phyloP scores from a whole-genome alignment of 2,329 filamentous ascomycete species.

The Clarireedia hainanense region DNA sequence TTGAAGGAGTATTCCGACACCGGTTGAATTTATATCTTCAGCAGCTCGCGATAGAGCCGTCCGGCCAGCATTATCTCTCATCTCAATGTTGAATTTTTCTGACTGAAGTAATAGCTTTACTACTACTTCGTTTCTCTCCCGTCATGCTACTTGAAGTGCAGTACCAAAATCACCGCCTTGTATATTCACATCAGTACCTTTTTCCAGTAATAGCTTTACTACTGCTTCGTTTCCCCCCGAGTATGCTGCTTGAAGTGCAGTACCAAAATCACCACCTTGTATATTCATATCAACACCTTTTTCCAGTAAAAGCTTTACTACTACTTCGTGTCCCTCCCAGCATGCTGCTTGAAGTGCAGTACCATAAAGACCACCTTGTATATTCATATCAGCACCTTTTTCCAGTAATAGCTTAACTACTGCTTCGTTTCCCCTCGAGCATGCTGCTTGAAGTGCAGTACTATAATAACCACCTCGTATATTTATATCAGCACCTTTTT shows the following conservation, averaged over 20 bases:
- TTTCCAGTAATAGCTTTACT: not conserved
- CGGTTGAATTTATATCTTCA: no score
- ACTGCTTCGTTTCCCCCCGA: no score
- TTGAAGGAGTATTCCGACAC: no score
- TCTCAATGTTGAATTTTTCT: not conserved
- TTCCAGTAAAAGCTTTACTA: not conserved
- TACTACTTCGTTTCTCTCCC: no score
- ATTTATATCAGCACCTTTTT: not conserved
- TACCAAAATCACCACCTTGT: not conserved
- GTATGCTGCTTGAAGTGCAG: not conserved
- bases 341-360: constrained; percentile 5
- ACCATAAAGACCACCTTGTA: no score
- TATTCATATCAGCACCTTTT: no score
- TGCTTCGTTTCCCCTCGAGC: not conserved
- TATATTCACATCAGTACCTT: no score
- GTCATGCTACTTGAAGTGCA: no score
- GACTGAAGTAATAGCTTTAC: not conserved
- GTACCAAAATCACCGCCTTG: no score
- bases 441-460: not conserved
- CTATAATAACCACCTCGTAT: not conserved
- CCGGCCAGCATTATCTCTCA: not conserved
- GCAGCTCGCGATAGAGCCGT: not conserved
- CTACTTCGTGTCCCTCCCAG: not conserved
- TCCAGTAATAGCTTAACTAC: not conserved
- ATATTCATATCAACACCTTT: not conserved